Conservation (phyloP, 2,329 filamentous ascomycete species). For the Verticillium alfalfae region DNA sequence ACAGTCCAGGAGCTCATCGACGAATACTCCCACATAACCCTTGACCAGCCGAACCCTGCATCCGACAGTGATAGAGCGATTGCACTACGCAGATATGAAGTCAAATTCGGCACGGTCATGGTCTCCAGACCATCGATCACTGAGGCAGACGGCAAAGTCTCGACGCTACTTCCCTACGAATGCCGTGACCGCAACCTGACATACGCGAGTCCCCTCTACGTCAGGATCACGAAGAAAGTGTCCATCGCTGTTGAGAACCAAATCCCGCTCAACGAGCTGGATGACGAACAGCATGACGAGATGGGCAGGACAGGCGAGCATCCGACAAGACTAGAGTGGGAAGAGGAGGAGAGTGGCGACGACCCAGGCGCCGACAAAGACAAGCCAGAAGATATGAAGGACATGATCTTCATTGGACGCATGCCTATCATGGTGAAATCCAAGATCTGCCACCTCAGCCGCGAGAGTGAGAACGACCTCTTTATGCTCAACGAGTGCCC, state of each 20-base stretch:
- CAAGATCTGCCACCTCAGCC: conserved; percentile 84
- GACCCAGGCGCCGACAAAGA: conserved; percentile 45
- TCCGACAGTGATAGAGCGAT: conserved; percentile 72
- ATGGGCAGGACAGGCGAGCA: conserved; percentile 49
- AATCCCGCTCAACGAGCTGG: conserved; percentile 61
- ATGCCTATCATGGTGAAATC: conserved; percentile 98
- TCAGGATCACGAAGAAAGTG: conserved; percentile 81
- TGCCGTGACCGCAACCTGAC: conserved; percentile 93
- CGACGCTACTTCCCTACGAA: conserved; percentile 86
- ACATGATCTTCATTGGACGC: conserved; percentile 87
- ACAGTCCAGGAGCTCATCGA: conserved; percentile 93
- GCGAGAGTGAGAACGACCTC: conserved; percentile 76
- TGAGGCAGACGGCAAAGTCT: conserved; percentile 85
- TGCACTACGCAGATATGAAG: conserved; percentile 85
- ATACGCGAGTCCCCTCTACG: conserved; percentile 86
- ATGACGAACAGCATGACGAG: conserved; percentile 56
- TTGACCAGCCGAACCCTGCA: conserved; percentile 85
- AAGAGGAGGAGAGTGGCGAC: conserved; percentile 50
- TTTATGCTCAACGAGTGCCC: conserved; percentile 95
- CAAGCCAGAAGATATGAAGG: conserved; percentile 51
- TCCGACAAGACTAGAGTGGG: conserved; percentile 55
- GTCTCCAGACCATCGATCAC: conserved; percentile 87
- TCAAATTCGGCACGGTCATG: conserved; percentile 87
- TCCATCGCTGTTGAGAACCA: conserved; percentile 75
- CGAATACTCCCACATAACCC: conserved; percentile 85